Evolutionary conservation across 1,284 basidiomycete genomes (phyloP).

Genomic region (Thecaphora thlaspeos): DNA sequence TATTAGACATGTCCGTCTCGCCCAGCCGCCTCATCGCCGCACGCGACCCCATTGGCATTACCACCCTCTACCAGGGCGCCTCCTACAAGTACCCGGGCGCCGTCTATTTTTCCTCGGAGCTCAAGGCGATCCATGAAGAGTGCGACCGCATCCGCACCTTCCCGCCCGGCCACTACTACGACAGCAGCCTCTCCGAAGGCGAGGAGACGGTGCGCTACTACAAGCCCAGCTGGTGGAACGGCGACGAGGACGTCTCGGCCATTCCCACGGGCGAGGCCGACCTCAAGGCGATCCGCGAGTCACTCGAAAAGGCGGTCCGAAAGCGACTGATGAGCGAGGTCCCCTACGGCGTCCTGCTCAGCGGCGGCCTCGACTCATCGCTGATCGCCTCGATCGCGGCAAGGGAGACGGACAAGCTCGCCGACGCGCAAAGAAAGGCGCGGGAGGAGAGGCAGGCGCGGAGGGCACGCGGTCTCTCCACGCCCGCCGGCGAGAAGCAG

Average conservation of each 20-base stretch:
- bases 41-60: slow-evolving; percentile 96
- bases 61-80: slow-evolving; percentile 96
- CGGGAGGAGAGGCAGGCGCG: slow-evolving; percentile 62
- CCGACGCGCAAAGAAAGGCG: slow-evolving; percentile 60
- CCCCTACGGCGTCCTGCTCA: slow-evolving; percentile 93
- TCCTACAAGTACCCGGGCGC: slow-evolving; percentile 78
- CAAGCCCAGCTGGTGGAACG: slow-evolving; percentile 57
- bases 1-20: slow-evolving; percentile 85
- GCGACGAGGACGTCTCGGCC: slow-evolving; percentile 62
- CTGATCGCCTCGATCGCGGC: slow-evolving; percentile 96
- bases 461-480: slow-evolving; percentile 38
- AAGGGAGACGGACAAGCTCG: slow-evolving; percentile 86
- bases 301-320: slow-evolving; percentile 85
- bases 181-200: slow-evolving; percentile 49
- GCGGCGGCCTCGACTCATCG: slow-evolving; percentile 92
- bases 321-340: slow-evolving; percentile 99
- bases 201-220: slow-evolving; percentile 58
- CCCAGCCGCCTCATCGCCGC: slow-evolving; percentile 91
- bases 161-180: slow-evolving; percentile 85
- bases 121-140: slow-evolving; percentile 87
- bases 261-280: slow-evolving; percentile 72
- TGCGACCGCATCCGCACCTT: slow-evolving; percentile 94
- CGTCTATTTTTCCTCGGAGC: slow-evolving; percentile 91
- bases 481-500: slow-evolving; percentile 47
- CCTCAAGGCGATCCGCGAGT: slow-evolving; percentile 65